A percentile compares a stretch with the other conserved stretches of the same genome.
These are phyloP conservation scores for Naganishia randhawae DNA, from an alignment of 768 basidiomycete species.

Conservation along the genomic window DNA sequence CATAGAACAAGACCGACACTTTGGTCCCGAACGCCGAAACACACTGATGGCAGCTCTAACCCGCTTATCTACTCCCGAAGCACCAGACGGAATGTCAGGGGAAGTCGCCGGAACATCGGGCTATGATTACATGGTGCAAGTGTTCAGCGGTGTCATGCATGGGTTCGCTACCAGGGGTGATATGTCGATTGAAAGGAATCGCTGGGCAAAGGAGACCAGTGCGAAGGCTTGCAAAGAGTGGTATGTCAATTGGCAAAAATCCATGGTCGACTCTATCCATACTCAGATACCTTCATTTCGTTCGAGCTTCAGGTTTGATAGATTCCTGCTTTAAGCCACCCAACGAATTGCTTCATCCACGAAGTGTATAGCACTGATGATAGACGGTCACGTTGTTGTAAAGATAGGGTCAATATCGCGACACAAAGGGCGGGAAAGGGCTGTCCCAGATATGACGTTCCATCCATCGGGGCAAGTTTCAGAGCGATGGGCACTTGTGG, in stretches of 20 bases:
- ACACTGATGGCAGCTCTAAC: slow-evolving; percentile 27
- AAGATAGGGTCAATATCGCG: no score
- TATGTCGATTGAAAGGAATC: slow-evolving; percentile 23
- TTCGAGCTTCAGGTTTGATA: background rate
- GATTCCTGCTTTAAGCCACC: slow-evolving; percentile 2
- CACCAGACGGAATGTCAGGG: slow-evolving; percentile 29
- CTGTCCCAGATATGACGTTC: no score
- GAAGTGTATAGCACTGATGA: no score
- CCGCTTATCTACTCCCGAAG: slow-evolving; percentile 26
- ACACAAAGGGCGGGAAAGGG: no score
- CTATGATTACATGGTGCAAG: slow-evolving; percentile 29
- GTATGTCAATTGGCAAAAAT: background rate
- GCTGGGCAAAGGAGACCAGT: slow-evolving; percentile 28
- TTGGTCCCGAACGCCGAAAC: slow-evolving; percentile 25
- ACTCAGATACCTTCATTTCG: background rate
- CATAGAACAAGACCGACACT: slow-evolving; percentile 34
- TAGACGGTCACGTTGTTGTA: no score
- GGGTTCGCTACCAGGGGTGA: slow-evolving; percentile 31
- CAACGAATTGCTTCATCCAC: no score
- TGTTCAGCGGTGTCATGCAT: slow-evolving; percentile 30
- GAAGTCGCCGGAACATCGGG: slow-evolving; percentile 26
- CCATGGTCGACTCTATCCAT: background rate
- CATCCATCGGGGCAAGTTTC: no score
- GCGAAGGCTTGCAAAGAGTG: slow-evolving; percentile 21
- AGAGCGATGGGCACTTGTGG: no score